phyloP scores from a whole-genome alignment of 306 rosid genomes.

The Albizia julibrissin region DNA sequence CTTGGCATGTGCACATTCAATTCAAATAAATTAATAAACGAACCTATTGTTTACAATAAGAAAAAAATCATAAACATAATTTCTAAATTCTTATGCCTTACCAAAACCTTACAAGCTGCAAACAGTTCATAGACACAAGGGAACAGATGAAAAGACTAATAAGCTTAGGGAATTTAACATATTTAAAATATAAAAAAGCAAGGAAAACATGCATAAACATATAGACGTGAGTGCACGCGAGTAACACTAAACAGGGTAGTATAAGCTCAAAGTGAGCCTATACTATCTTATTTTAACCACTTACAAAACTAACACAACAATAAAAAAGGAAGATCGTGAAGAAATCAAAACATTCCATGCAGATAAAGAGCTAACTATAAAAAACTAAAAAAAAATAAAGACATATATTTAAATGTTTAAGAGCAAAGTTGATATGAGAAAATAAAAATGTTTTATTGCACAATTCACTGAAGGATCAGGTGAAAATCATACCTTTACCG shows the following conservation, averaged over 20 bases:
- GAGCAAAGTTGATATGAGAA: neutral
- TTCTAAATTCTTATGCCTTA: conserved; percentile 1
- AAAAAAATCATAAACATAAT: neutral
- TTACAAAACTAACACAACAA: conserved; percentile 1
- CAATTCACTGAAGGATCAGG: conserved; percentile 10
- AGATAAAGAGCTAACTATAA: neutral
- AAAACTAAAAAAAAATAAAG: conserved; percentile 9
- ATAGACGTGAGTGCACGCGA: neutral
- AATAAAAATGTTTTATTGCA: conserved; percentile 1
- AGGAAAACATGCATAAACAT: neutral
- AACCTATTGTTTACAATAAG: conserved; percentile 20
- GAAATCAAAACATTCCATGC: conserved; percentile 12
- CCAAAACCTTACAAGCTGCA: neutral
- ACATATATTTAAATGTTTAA: neutral
- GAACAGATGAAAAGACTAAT: conserved; percentile 6
- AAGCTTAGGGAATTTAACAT: neutral
- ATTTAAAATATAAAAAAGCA: neutral
- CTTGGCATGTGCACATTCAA: neutral
- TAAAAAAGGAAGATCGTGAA: neutral
- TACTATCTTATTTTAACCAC: neutral
- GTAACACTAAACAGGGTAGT: neutral
- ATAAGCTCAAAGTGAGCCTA: conserved; percentile 6
- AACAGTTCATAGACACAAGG: neutral
- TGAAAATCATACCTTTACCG: conserved; percentile 45
- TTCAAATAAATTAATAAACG: neutral